Base-by-base conservation (phyloP, 768 basidiomycete genomes). In the Amanita muscaria region DNA sequence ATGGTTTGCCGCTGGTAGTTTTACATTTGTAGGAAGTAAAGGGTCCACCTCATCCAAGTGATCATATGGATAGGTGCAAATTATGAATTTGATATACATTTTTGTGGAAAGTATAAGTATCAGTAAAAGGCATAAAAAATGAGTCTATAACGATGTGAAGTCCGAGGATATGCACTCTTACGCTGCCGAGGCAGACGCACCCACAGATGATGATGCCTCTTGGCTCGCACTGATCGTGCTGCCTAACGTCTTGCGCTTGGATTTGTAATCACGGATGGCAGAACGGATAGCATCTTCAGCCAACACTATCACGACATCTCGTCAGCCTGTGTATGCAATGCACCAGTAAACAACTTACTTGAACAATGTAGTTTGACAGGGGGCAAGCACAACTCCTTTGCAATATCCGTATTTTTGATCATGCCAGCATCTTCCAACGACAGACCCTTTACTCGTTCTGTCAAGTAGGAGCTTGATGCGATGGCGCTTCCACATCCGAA, bases 351-450 rank as follows among this genome's bases (percentile, higher is more conserved):
- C 15, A 30, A 73, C 85, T 40, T 53, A 92, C 90, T 92, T 22
- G 89, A 91, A 58, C 90, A 92, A 63, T 92, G 89, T 14, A 92
- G 77, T 65, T 98, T 98, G 57, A 98, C 94, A 40, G 94, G 93
- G 5, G 94, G 94, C 38, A 98, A 66, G 56, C 86, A 87, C 14
- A 98, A 67, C 64, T 98, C 96, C 68, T 96, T 93, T 16, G 96
- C 96, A 60, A 98, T 99, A 63, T 98, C 96, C 9, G 96, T 98
- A 70, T 99, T 99, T 68, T 93, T 96, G 56, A 99, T 94, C 60
- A 83, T 83, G 44, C 89, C 89, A 6, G 96, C 96, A 49, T 92
- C 89, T 42, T 97, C 96, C 45, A 99, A 66, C 7, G 84, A 83
- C 49, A 98, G 74, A 19, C 96, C 96, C 67, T 83, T 94, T 49